Evolutionary conservation across 2,329 filamentous ascomycete species (phyloP).

Genomic region (Monosporascus sp.): DNA sequence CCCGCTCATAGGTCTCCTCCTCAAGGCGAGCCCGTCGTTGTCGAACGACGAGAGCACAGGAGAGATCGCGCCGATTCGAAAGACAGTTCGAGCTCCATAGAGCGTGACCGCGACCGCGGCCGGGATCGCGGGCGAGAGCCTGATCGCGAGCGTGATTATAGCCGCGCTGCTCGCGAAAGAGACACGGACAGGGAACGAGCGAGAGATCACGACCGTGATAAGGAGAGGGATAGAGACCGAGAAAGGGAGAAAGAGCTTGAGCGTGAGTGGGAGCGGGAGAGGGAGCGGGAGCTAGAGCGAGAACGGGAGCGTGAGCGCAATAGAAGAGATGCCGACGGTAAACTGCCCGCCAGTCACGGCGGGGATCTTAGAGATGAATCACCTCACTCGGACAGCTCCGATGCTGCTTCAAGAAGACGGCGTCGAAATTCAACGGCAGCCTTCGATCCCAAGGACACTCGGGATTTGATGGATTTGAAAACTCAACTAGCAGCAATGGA

Average conservation of each 20-base stretch:
- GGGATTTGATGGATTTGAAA: conserved; percentile 44
- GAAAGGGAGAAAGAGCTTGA: conserved; percentile 7
- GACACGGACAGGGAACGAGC: conserved; percentile 9
- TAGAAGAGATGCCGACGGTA: conserved; percentile 34
- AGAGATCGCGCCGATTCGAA: conserved; percentile 15
- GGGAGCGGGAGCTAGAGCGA: conserved; percentile 15
- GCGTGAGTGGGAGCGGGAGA: conserved; percentile 12
- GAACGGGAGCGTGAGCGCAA: conserved; percentile 22
- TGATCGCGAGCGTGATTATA: conserved; percentile 7
- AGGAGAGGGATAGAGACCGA: conserved; percentile 8
- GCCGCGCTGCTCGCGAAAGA: conserved; percentile 1
- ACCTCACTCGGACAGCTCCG: conserved; percentile 32
- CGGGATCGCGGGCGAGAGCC: conserved; percentile 15
- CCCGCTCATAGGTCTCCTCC: conserved; percentile 17
- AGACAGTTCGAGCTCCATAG: conserved; percentile 13
- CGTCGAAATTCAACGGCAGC: conserved; percentile 31
- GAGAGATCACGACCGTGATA: conserved; percentile 12
- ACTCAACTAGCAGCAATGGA: conserved; percentile 44
- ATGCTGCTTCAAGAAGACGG: conserved; percentile 33
- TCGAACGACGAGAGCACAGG: conserved; percentile 21
- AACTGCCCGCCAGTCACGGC: conserved; percentile 19
- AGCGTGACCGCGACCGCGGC: conserved; percentile 14
- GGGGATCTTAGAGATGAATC: conserved; percentile 33
- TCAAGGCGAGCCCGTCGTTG: conserved; percentile 15
- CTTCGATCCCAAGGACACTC: conserved; percentile 50